phyloP scores from a whole-genome alignment of 305 asterid genomes.

The Striga hermonthica region DNA sequence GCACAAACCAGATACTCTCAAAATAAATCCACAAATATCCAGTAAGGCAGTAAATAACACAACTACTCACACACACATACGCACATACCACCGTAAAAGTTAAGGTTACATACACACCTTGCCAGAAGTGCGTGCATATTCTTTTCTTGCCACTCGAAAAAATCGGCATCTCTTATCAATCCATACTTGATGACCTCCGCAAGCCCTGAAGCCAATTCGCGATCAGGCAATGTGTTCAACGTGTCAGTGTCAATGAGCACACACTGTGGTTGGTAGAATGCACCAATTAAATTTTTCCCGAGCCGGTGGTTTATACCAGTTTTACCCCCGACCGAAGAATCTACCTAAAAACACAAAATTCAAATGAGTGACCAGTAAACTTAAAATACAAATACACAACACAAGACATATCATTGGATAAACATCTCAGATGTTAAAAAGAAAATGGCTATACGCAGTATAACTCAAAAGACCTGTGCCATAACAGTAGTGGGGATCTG shows the following conservation, averaged over 20 bases:
- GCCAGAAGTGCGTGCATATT: conserved; percentile 71
- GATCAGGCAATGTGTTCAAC: conserved; percentile 80
- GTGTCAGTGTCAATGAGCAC: conserved; percentile 89
- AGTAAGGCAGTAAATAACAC: neutral
- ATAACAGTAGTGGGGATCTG: conserved; percentile 98
- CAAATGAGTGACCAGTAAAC: conserved; percentile 9
- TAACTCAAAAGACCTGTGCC: conserved; percentile 72
- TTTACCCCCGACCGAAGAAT: conserved; percentile 98
- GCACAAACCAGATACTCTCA: neutral
- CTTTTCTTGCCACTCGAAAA: conserved; percentile 95
- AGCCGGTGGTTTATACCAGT: conserved; percentile 96
- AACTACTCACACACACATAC: conserved; percentile 11
- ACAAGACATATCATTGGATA: neutral
- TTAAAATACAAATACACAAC: neutral
- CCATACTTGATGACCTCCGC: conserved; percentile 95
- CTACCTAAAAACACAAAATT: conserved; percentile 52
- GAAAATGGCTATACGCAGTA: conserved; percentile 11
- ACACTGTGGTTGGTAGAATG: conserved; percentile 96
- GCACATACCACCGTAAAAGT: no score
- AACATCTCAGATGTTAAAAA: conserved; percentile 23
- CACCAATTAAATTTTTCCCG: conserved; percentile 91
- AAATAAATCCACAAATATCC: neutral
- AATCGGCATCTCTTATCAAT: conserved; percentile 76
- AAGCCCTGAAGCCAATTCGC: conserved; percentile 95
- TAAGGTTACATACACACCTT: conserved; percentile 69